Percentiles rank a stretch among this genome's conserved stretches.
Evolutionary conservation across 352 stramenopile genomes (phyloP).

Genomic region (Achlya hypogyna): DNA sequence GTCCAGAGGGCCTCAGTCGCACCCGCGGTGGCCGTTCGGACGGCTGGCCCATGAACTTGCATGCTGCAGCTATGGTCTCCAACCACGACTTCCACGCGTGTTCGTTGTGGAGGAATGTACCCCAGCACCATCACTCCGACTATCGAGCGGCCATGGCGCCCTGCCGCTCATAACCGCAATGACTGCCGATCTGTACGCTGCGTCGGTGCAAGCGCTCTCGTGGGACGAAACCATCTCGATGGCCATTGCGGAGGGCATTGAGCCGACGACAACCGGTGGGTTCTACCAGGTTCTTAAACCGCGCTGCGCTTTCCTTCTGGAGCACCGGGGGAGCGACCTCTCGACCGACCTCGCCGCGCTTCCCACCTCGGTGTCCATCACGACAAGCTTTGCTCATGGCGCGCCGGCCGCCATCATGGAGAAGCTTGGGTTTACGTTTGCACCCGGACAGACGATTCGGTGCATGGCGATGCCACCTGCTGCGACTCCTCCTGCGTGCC

Average conservation of each 20-base stretch:
- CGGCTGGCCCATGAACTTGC: no score
- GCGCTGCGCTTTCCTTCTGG: background rate
- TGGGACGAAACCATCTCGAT: slow-evolving; percentile 4
- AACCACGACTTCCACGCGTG: no score
- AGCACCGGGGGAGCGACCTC: background rate
- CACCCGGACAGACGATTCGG: background rate
- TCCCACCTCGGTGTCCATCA: background rate
- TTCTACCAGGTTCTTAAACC: background rate
- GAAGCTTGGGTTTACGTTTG: background rate
- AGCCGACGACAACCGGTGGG: background rate
- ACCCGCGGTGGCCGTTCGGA: no score
- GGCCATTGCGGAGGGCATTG: background rate
- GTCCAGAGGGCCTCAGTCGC: no score
- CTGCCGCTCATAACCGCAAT: background rate
- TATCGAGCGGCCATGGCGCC: no score
- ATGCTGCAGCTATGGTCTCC: no score
- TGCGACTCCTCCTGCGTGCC: background rate
- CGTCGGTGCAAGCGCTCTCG: background rate
- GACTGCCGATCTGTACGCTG: background rate
- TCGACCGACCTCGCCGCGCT: background rate
- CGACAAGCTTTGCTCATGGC: background rate
- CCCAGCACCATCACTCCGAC: no score
- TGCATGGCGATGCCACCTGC: background rate
- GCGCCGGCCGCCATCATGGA: background rate
- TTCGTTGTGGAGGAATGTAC: no score